These are phyloP conservation scores for Meira nashicola DNA, from an alignment of 1,284 basidiomycete genomes.

Conservation along the genomic window DNA sequence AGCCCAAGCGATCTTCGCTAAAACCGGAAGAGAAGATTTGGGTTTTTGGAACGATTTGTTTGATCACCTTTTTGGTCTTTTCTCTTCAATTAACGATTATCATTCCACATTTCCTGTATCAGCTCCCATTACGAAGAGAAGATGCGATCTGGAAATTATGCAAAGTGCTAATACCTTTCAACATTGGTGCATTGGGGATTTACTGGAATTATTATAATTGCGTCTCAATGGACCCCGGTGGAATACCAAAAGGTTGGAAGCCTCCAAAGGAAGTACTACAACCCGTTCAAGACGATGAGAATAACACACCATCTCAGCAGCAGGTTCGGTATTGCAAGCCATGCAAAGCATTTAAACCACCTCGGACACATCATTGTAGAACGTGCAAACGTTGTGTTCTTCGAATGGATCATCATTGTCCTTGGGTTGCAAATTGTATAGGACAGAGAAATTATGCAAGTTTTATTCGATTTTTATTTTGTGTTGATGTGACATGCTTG, in stretches of 20 bases:
- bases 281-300: slow-evolving; percentile 18
- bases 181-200: slow-evolving; percentile 55
- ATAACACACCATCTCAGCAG: slow-evolving; percentile 21
- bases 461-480: slow-evolving; percentile 56
- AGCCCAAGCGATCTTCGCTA: background rate
- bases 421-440: slow-evolving; percentile 58
- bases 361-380: slow-evolving; percentile 52
- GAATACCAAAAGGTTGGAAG: slow-evolving; percentile 35
- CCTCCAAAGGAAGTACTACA: slow-evolving; percentile 10
- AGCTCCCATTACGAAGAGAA: slow-evolving; percentile 24
- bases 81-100: slow-evolving; percentile 43
- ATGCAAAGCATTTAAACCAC: slow-evolving; percentile 47
- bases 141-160: slow-evolving; percentile 61
- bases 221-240: slow-evolving; percentile 35
- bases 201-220: slow-evolving; percentile 45
- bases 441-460: slow-evolving; percentile 53
- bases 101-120: slow-evolving; percentile 25
- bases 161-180: slow-evolving; percentile 75
- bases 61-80: slow-evolving; percentile 40
- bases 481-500: slow-evolving; percentile 75
- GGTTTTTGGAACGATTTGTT: slow-evolving; percentile 21
- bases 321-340: slow-evolving; percentile 35
- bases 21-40: slow-evolving; percentile 7
- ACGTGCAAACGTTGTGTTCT: slow-evolving; percentile 46
- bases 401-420: slow-evolving; percentile 58